These are phyloP conservation scores for Bonia amplexicaulis DNA, from an alignment of 176 grass and related monocot genomes.

Conservation along the genomic window DNA sequence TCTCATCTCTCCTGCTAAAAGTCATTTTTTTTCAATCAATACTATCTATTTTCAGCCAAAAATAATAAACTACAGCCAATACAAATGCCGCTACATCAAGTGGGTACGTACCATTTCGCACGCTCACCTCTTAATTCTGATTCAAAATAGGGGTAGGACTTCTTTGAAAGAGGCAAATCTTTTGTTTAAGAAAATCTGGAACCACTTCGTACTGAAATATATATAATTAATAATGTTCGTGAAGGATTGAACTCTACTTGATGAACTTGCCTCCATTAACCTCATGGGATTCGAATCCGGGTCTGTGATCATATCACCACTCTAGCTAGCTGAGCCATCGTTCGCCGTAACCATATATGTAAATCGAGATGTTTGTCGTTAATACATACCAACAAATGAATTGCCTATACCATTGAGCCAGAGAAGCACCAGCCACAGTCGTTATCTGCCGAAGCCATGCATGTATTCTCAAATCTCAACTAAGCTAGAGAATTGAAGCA, in stretches of 20 bases:
- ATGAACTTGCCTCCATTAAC: background rate
- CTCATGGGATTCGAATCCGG: conserved; percentile 5
- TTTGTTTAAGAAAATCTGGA: background rate
- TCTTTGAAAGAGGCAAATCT: background rate
- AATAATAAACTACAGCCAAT: no score
- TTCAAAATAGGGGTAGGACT: background rate
- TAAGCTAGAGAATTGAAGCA: no score
- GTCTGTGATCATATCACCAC: background rate
- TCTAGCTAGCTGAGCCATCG: background rate
- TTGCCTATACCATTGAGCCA: background rate
- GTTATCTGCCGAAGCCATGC: background rate
- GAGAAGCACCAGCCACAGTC: background rate
- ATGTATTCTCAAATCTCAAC: no score
- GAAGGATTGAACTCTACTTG: background rate
- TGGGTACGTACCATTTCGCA: background rate
- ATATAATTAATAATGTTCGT: background rate
- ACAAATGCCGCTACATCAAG: no score
- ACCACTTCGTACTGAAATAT: background rate
- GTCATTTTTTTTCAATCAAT: no score
- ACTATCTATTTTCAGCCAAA: no score
- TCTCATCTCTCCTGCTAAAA: no score
- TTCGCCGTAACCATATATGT: background rate
- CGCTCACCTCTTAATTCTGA: background rate
- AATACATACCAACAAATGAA: background rate
- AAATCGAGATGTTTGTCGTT: background rate